phyloP scores from a whole-genome alignment of 176 grass and related monocot species.

The Eremochloa ophiuroides region DNA sequence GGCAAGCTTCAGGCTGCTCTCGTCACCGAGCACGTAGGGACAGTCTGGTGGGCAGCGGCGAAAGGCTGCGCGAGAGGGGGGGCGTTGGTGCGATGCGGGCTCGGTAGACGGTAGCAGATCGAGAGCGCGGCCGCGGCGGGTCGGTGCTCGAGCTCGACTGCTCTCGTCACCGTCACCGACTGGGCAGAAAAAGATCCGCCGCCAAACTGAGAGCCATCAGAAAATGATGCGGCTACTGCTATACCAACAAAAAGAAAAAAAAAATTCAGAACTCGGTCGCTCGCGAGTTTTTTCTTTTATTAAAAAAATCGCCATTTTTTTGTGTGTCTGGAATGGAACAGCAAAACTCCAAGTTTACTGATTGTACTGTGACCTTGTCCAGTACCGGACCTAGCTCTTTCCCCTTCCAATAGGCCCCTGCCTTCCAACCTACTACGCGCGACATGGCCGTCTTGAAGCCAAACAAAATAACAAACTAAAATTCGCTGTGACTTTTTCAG shows the following conservation, averaged over 20 bases:
- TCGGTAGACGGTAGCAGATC: neutral
- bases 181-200: neutral
- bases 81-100: neutral
- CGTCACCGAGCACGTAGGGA: too few relatives aligned
- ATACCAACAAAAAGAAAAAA: too few relatives aligned
- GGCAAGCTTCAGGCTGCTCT: too few relatives aligned
- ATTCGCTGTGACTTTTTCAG: too few relatives aligned
- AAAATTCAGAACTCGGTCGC: neutral
- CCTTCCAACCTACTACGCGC: neutral
- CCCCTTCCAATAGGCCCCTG: too few relatives aligned
- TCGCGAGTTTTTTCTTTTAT: neutral
- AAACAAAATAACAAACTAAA: neutral
- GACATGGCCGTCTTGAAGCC: neutral
- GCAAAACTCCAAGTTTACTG: neutral
- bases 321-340: neutral
- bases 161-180: conserved; percentile 12
- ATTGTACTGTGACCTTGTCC: neutral
- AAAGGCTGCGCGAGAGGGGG: too few relatives aligned
- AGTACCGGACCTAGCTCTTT: too few relatives aligned
- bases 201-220: neutral
- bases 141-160: neutral
- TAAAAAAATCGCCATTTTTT: neutral
- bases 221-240: neutral
- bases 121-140: neutral
- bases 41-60: too few relatives aligned